These are phyloP conservation scores for Colletotrichum caudatum DNA, from an alignment of 2,329 filamentous ascomycete genomes.

Conservation along the genomic window DNA sequence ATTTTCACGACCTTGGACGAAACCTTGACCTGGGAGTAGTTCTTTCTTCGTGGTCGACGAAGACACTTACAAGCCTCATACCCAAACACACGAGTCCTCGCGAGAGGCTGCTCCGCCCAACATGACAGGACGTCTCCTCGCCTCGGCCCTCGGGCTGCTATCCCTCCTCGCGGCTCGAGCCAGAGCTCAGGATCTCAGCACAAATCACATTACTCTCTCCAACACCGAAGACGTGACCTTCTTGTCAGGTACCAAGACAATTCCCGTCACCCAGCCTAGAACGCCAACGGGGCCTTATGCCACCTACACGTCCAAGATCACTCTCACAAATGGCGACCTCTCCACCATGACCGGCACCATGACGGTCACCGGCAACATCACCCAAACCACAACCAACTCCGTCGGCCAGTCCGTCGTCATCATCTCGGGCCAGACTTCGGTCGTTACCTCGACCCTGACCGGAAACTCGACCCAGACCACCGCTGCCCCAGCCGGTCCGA, in stretches of 20 bases:
- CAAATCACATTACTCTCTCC: conserved; percentile 31
- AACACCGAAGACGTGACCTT: conserved; percentile 40
- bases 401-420: conserved; percentile 54
- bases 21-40: too few species aligned
- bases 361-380: conserved; percentile 50
- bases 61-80: background rate
- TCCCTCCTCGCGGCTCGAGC: conserved; percentile 21
- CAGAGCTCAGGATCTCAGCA: conserved; percentile 19
- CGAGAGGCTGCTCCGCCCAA: conserved; percentile 27
- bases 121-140: conserved; percentile 28
- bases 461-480: conserved; percentile 57
- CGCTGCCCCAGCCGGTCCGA: conserved; percentile 59
- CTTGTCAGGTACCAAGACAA: conserved; percentile 37
- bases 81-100: conserved; percentile 8
- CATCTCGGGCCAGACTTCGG: conserved; percentile 58
- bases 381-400: conserved; percentile 46
- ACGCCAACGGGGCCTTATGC: conserved; percentile 61
- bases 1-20: background rate
- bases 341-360: conserved; percentile 48
- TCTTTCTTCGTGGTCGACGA: background rate
- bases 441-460: conserved; percentile 56
- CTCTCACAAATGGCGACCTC: conserved; percentile 51
- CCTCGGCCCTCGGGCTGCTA: conserved; percentile 22
- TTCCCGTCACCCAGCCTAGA: conserved; percentile 49
- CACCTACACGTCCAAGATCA: conserved; percentile 57